Evolutionary conservation across 768 basidiomycete species (phyloP).

Genomic region (Lactifluus rugatus): DNA sequence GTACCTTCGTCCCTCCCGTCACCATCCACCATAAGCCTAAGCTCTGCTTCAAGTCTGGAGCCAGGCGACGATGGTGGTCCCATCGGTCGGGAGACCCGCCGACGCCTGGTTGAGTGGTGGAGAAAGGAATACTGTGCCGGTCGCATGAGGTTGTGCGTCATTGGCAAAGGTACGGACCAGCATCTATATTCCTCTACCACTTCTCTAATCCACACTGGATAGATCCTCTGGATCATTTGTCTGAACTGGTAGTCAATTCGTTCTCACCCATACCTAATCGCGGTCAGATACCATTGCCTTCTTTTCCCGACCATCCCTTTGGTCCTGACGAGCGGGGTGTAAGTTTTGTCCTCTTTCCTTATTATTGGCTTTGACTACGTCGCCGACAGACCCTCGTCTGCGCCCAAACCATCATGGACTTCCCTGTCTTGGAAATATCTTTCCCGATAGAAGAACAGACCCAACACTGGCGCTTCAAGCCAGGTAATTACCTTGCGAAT

Average conservation of each 20-base stretch:
- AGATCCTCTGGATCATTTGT: slow-evolving; percentile 72
- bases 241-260: slow-evolving; percentile 47
- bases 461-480: slow-evolving; percentile 68
- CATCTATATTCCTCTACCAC: neutral
- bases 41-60: slow-evolving; percentile 43
- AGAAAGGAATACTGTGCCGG: slow-evolving; percentile 68
- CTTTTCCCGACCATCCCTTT: slow-evolving; percentile 65
- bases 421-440: slow-evolving; percentile 73
- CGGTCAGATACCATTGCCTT: slow-evolving; percentile 47
- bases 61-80: slow-evolving; percentile 53
- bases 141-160: slow-evolving; percentile 69
- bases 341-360: slow-evolving; percentile 22
- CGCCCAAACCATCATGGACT: slow-evolving; percentile 82
- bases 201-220: slow-evolving; percentile 3
- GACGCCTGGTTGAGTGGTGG: slow-evolving; percentile 83
- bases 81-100: slow-evolving; percentile 70
- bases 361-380: slow-evolving; percentile 5
- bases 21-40: slow-evolving; percentile 47
- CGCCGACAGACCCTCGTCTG: slow-evolving; percentile 59
- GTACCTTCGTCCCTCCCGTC: slow-evolving; percentile 42
- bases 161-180: slow-evolving; percentile 57
- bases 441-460: slow-evolving; percentile 71
- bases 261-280: slow-evolving; percentile 70
- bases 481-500: slow-evolving; percentile 64
- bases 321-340: slow-evolving; percentile 65